phyloP scores from a whole-genome alignment of 441 rosid species.

The Brassica balearica region DNA sequence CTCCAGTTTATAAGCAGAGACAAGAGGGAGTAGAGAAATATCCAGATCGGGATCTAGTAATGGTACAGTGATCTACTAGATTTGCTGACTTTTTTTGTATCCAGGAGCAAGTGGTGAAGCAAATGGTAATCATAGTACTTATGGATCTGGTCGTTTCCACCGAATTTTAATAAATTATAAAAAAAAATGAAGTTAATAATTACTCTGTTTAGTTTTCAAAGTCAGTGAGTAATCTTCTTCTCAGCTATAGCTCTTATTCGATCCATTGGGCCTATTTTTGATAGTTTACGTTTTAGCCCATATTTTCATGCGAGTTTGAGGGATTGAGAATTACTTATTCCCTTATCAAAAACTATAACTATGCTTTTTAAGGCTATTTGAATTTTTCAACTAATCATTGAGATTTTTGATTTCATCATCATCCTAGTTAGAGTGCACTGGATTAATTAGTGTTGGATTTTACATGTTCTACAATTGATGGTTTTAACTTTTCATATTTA shows the following conservation, averaged over 20 bases:
- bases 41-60: conserved; percentile 41
- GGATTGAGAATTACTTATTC: neutral
- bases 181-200: too few relatives aligned
- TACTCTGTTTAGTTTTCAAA: neutral
- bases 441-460: too few relatives aligned
- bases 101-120: conserved; percentile 23
- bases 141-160: too few relatives aligned
- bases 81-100: neutral
- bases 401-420: neutral
- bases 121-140: conserved; percentile 20
- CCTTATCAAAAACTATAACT: neutral
- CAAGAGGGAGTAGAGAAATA: neutral
- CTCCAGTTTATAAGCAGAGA: conserved; percentile 22
- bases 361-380: neutral
- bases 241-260: neutral
- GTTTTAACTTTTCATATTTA: neutral
- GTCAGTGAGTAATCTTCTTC: neutral
- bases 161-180: too few relatives aligned
- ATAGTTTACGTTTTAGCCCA: neutral
- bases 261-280: neutral
- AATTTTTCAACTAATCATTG: neutral
- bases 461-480: too few relatives aligned
- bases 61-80: neutral
- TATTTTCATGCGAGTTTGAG: neutral
- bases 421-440: neutral